Evolutionary conservation across 495 filamentous ascomycete genomes (phyloP).

Genomic region (Thozetella sp.): DNA sequence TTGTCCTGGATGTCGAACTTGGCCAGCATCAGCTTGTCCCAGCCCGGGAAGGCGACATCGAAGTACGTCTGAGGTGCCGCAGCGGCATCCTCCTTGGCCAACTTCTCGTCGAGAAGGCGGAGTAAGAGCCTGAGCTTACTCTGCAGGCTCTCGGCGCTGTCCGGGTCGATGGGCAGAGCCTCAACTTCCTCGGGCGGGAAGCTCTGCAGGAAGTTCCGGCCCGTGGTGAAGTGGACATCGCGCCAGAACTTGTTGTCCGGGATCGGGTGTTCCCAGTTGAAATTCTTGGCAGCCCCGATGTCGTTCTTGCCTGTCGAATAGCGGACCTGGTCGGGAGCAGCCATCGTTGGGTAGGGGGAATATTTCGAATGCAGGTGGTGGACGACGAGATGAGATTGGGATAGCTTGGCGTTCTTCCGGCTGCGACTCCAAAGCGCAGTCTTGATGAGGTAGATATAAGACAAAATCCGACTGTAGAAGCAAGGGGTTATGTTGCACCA

Average conservation of each 20-base stretch:
- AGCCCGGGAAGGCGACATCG: background rate
- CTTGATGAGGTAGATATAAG: no score
- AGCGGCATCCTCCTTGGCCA: conserved; percentile 1
- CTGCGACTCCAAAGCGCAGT: no score
- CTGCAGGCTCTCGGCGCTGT: conserved; percentile 3
- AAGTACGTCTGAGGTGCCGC: conserved; percentile 2
- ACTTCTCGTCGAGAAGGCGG: conserved; percentile 6
- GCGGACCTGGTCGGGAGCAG: conserved; percentile 1
- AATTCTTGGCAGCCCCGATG: conserved; percentile 6
- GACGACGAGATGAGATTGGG: background rate
- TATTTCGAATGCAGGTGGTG: background rate
- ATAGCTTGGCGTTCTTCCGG: no score
- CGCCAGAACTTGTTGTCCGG: conserved; percentile 12
- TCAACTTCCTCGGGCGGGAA: conserved; percentile 8
- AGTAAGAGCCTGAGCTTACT: conserved; percentile 9
- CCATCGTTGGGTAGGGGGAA: background rate
- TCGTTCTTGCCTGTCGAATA: conserved; percentile 8
- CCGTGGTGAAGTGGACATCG: conserved; percentile 4
- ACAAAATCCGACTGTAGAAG: no score
- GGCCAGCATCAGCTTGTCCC: background rate
- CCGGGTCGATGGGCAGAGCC: conserved; percentile 10
- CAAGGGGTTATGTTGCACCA: no score
- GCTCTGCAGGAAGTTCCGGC: conserved; percentile 13
- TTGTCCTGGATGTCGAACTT: background rate
- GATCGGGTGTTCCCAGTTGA: conserved; percentile 8